phyloP scores from a whole-genome alignment of 2,329 filamentous ascomycete species.

The Rhynchosporium secalis region DNA sequence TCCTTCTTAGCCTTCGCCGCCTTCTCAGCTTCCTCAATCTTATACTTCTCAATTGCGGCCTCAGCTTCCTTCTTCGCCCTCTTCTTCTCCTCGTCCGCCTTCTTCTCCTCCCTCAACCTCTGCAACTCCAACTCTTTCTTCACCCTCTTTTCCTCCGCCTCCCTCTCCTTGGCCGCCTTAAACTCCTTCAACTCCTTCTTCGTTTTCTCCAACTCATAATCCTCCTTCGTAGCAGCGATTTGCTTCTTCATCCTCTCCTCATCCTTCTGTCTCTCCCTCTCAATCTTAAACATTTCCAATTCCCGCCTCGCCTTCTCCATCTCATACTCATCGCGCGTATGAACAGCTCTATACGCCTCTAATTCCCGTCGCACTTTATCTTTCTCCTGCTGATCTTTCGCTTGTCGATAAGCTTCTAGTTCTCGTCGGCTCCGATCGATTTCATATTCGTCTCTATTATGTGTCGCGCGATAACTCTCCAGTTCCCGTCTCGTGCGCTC shows the following conservation, averaged over 20 bases:
- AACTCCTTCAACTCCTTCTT: slow-evolving; percentile 43
- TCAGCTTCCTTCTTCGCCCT: slow-evolving; percentile 46
- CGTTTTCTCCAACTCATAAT: slow-evolving; percentile 33
- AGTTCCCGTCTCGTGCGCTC: slow-evolving; percentile 37
- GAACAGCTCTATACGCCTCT: slow-evolving; percentile 44
- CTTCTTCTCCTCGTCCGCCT: slow-evolving; percentile 46
- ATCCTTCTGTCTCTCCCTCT: slow-evolving; percentile 45
- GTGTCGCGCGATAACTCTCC: slow-evolving; percentile 16
- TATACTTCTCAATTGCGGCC: slow-evolving; percentile 54
- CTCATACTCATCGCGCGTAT: slow-evolving; percentile 35
- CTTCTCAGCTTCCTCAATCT: slow-evolving; percentile 40
- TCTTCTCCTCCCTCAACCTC: slow-evolving; percentile 48
- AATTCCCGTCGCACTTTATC: slow-evolving; percentile 46
- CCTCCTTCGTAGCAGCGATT: slow-evolving; percentile 24
- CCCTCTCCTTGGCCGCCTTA: slow-evolving; percentile 38
- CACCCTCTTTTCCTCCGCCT: slow-evolving; percentile 45
- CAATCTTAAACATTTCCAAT: slow-evolving; percentile 43
- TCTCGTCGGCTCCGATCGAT: slow-evolving; percentile 32
- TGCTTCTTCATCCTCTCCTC: slow-evolving; percentile 23
- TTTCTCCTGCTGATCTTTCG: slow-evolving; percentile 17
- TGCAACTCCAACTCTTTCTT: slow-evolving; percentile 43
- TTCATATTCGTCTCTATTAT: slow-evolving; percentile 21
- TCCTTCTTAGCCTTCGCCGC: slow-evolving; percentile 42
- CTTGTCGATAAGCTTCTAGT: slow-evolving; percentile 17
- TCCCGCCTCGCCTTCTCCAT: slow-evolving; percentile 45